Percentiles rank a stretch among this genome's conserved stretches.
Evolutionary conservation across 352 stramenopile species (phyloP).

Genomic region (Phytophthora rubi): DNA sequence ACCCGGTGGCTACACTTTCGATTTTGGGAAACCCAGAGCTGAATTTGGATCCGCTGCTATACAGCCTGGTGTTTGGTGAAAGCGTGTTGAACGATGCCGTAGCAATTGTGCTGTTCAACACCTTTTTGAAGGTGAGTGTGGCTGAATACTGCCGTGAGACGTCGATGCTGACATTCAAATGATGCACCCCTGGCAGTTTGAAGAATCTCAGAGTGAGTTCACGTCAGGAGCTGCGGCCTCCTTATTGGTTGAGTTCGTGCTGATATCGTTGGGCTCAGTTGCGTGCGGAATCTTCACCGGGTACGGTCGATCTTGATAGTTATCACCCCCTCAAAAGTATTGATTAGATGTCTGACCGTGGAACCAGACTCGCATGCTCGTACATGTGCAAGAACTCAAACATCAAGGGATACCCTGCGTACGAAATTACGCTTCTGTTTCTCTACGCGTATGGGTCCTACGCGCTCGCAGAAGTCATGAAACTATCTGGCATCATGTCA

Average conservation of each 20-base stretch:
- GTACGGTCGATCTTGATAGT: slow-evolving; percentile 30
- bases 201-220: slow-evolving; percentile 83
- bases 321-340: slow-evolving; percentile 1
- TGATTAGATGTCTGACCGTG: neutral
- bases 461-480: slow-evolving; percentile 68
- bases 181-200: slow-evolving; percentile 43
- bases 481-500: slow-evolving; percentile 91
- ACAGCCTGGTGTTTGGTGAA: slow-evolving; percentile 97
- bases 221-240: slow-evolving; percentile 60
- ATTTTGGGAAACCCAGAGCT: slow-evolving; percentile 95
- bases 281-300: slow-evolving; percentile 76
- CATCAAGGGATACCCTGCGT: slow-evolving; percentile 82
- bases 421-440: slow-evolving; percentile 80
- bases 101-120: slow-evolving; percentile 97
- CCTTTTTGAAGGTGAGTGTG: slow-evolving; percentile 87
- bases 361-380: slow-evolving; percentile 72
- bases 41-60: slow-evolving; percentile 88
- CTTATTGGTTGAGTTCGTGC: slow-evolving; percentile 76
- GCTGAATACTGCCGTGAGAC: neutral
- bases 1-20: slow-evolving; percentile 96
- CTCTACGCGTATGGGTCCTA: slow-evolving; percentile 78
- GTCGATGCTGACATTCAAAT: neutral
- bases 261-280: slow-evolving; percentile 85
- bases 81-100: slow-evolving; percentile 98
- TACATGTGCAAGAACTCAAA: slow-evolving; percentile 79